These are phyloP conservation scores for Thelonectria blattea DNA, from an alignment of 2,329 filamentous ascomycete genomes.

Conservation along the genomic window DNA sequence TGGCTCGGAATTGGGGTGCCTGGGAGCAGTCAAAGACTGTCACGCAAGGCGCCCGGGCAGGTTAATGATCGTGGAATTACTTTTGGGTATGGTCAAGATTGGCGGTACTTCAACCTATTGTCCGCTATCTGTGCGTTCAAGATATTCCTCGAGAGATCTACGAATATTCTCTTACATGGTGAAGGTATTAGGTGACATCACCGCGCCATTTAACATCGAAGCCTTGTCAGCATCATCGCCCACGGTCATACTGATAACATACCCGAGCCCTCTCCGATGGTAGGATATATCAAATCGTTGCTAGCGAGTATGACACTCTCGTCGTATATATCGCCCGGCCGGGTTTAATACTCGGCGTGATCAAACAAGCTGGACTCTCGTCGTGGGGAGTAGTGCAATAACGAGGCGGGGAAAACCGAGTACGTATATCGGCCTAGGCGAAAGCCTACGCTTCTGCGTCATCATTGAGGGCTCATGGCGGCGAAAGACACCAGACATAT, in stretches of 20 bases:
- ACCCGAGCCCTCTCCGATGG: conserved; percentile 11
- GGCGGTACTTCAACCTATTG: conserved; percentile 13
- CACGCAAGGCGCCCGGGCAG: too few species aligned
- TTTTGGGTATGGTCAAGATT: conserved; percentile 25
- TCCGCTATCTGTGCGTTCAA: conserved; percentile 23
- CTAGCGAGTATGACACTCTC: conserved; percentile 18
- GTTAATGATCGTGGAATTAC: conserved; percentile 2
- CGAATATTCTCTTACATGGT: conserved; percentile 27
- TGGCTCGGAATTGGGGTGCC: conserved; percentile 21
- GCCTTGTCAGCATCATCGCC: background rate
- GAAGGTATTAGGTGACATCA: conserved; percentile 34
- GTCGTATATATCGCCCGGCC: conserved; percentile 7
- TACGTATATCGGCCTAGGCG: conserved; percentile 28
- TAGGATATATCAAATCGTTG: conserved; percentile 25
- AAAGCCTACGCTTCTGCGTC: conserved; percentile 4
- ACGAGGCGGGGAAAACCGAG: conserved; percentile 23
- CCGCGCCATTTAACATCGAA: conserved; percentile 26
- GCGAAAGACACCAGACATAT: background rate
- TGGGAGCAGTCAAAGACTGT: background rate
- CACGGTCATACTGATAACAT: background rate
- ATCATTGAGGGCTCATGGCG: too few species aligned
- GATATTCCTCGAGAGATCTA: conserved; percentile 21
- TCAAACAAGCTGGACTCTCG: conserved; percentile 19
- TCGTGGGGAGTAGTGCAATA: conserved; percentile 23
- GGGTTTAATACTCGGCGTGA: conserved; percentile 2